Conservation (phyloP, 495 filamentous ascomycete genomes). For the Penicillium pancosmium region DNA sequence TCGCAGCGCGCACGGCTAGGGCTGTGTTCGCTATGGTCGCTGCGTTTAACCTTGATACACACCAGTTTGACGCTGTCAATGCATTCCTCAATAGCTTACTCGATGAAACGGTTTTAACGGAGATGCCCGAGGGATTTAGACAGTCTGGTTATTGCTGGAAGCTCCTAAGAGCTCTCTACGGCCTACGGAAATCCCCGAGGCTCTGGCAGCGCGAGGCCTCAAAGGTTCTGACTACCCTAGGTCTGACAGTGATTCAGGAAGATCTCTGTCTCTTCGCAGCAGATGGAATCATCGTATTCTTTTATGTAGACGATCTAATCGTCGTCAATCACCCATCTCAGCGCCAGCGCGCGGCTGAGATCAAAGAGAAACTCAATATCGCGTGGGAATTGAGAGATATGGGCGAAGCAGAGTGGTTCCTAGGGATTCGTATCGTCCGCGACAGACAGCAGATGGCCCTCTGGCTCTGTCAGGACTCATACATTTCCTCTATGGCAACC, state of each 20-base stretch:
- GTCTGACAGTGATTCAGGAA: conserved; percentile 16
- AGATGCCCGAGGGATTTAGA: conserved; percentile 16
- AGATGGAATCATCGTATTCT: conserved; percentile 17
- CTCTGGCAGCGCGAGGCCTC: conserved; percentile 25
- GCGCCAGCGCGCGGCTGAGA: background rate
- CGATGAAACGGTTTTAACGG: conserved; percentile 18
- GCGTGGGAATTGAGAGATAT: conserved; percentile 13
- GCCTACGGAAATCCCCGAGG: conserved; percentile 20
- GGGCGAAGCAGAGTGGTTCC: conserved; percentile 11
- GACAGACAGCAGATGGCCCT: conserved; percentile 10
- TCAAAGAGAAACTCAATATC: background rate
- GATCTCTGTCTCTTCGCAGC: conserved; percentile 21
- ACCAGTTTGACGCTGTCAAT: conserved; percentile 29
- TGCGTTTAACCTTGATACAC: conserved; percentile 30
- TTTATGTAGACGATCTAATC: conserved; percentile 14
- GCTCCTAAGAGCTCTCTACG: conserved; percentile 23
- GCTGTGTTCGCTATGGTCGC: conserved; percentile 25
- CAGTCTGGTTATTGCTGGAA: background rate
- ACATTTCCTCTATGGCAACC: conserved; percentile 16
- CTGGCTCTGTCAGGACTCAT: conserved; percentile 19
- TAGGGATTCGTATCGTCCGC: conserved; percentile 13
- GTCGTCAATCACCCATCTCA: background rate
- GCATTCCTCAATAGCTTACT: conserved; percentile 30
- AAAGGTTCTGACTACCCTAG: conserved; percentile 14
- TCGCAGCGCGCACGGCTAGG: no score